phyloP scores from a whole-genome alignment of 148 eudicot genomes.

The Rhododendron kiyosumense region DNA sequence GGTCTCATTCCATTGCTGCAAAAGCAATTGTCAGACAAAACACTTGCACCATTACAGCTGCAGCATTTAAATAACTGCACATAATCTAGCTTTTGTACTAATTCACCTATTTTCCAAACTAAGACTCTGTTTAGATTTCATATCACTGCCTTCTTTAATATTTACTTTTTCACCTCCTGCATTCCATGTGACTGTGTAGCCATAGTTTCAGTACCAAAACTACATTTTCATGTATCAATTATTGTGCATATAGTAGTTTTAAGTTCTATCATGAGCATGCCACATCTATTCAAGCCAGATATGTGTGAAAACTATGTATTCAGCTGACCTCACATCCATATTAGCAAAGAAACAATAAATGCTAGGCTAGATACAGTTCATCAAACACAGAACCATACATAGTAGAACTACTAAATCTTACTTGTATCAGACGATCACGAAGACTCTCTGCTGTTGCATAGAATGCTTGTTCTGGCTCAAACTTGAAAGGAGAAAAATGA shows the following conservation, averaged over 20 bases:
- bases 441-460: slow-evolving; percentile 98
- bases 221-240: not conserved
- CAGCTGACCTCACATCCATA: not conserved
- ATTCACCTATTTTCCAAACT: not conserved
- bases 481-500: slow-evolving; percentile 90
- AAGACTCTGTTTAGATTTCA: not conserved
- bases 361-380: not conserved
- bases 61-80: not conserved
- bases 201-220: not conserved
- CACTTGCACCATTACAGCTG: slow-evolving; percentile 4
- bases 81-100: not conserved
- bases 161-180: not conserved
- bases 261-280: not conserved
- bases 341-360: not conserved
- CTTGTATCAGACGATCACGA: slow-evolving; percentile 85
- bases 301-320: not conserved
- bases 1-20: slow-evolving; percentile 99
- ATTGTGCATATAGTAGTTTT: not conserved
- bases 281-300: not conserved
- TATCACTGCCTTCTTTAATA: not conserved
- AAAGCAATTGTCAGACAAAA: slow-evolving; percentile 9
- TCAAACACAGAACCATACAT: not conserved
- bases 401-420: slow-evolving; percentile 15
- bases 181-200: not conserved
- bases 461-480: slow-evolving; percentile 93